These are phyloP conservation scores for Ajuga reptans DNA, from an alignment of 305 asterid genomes.

Conservation along the genomic window DNA sequence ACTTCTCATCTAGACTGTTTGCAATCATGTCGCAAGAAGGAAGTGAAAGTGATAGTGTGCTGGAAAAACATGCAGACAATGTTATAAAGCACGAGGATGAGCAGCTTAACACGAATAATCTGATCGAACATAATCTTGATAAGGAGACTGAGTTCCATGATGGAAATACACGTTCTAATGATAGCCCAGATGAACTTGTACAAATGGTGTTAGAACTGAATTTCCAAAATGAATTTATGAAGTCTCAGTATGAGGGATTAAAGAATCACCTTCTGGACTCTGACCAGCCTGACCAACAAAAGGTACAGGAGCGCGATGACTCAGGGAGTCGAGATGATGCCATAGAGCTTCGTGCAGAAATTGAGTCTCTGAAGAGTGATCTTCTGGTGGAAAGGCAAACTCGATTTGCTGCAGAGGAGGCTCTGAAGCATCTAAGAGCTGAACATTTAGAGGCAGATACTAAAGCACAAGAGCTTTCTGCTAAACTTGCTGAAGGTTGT, in stretches of 20 bases:
- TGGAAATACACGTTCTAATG: constrained; percentile 24
- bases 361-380: constrained; percentile 58
- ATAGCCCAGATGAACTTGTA: constrained; percentile 50
- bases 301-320: constrained; percentile 27
- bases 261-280: constrained; percentile 33
- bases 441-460: constrained; percentile 69
- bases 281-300: constrained; percentile 24
- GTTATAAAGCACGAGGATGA: constrained; percentile 28
- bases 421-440: constrained; percentile 74
- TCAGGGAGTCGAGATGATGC: constrained; percentile 26
- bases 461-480: constrained; percentile 62
- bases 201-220: constrained; percentile 68
- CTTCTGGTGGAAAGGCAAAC: constrained; percentile 82
- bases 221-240: constrained; percentile 83
- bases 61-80: constrained; percentile 29
- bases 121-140: constrained; percentile 25
- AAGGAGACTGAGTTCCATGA: constrained; percentile 39
- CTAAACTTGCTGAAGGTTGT: constrained; percentile 87
- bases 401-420: constrained; percentile 79
- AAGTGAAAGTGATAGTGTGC: constrained; percentile 22
- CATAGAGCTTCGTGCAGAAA: constrained; percentile 47
- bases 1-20: neutral
- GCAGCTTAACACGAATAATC: constrained; percentile 27
- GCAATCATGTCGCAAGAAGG: constrained; percentile 35
- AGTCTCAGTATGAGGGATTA: constrained; percentile 62